Evolutionary conservation across 2,329 filamentous ascomycete species (phyloP), one percentile per base, ranked within the genome.

Genomic region (Plenodomus tracheiphilus): DNA sequence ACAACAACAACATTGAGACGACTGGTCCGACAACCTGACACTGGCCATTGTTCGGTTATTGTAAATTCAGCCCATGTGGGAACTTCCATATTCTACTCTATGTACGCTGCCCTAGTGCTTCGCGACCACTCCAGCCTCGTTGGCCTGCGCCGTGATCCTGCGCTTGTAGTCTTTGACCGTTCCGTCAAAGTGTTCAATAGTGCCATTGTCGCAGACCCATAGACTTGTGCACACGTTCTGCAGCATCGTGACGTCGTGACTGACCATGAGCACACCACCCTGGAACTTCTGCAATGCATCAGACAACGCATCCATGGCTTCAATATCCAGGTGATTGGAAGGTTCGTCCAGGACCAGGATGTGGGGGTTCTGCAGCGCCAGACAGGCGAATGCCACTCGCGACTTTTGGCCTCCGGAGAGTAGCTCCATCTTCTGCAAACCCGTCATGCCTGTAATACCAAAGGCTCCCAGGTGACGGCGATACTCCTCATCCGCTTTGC

Each of bases 111-210:
- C 15, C 61, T 79, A 73, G 49, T 74, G 71, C 54, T 69, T 69
- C 70, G 85, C 84, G 47, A 92, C 94, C 36, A 97, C 92, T 61
- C 94, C 94, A 39, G 88, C 86, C 45, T 87, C 87, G 71, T 96
- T 87, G 18, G 93, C 93, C 76, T 97, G 92, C 13, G 89, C 87
- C 16, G 85, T 84, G 66, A 99, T 97, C 74, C 89, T 86, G 84
- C 92, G 96, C 86, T 99, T 99, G 79, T 99, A 99, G 54, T 89
- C 86, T 75, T 96, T 89, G 43, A 99, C 92, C 64, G 95, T 92
- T 28, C 94, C 94, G 53, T 88, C 85, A 76, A 99, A 99, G 77
- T 97, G 92, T 82, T 96, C 91, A 17, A 99, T 92, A 1, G 87
- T 94, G 9, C 94, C 94, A 50, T 87, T 81, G 72, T 99, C 94